phyloP scores from a whole-genome alignment of 345 rosid species.

The Populus pruinosa region DNA sequence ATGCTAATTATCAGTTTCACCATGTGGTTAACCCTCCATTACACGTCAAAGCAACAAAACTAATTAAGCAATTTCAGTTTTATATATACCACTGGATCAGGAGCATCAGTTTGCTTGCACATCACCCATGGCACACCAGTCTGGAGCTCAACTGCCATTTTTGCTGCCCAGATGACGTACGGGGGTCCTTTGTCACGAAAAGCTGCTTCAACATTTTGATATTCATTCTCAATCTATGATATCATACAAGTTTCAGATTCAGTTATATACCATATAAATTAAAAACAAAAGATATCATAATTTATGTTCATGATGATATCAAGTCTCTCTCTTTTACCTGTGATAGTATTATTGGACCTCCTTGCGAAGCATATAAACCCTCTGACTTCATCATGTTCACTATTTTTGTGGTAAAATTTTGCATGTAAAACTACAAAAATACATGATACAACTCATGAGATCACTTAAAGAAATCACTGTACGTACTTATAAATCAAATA shows the following conservation, averaged over 20 bases:
- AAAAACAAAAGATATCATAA: too few species aligned
- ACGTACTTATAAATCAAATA: too few species aligned
- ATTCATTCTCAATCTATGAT: constrained; percentile 77
- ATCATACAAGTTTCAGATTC: constrained; percentile 10
- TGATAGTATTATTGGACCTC: constrained; percentile 83
- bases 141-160: constrained; percentile 60
- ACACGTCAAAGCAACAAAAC: too few species aligned
- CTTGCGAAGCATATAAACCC: constrained; percentile 69
- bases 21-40: too few species aligned
- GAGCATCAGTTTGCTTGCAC: constrained; percentile 92
- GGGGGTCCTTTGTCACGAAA: constrained; percentile 53
- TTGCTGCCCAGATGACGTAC: constrained; percentile 74
- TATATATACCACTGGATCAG: constrained; percentile 61
- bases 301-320: too few species aligned
- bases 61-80: too few species aligned
- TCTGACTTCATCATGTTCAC: constrained; percentile 69
- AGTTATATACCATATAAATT: not conserved
- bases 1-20: too few species aligned
- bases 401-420: constrained; percentile 50
- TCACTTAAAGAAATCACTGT: too few species aligned
- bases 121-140: constrained; percentile 90
- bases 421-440: constrained; percentile 54
- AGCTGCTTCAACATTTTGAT: constrained; percentile 51
- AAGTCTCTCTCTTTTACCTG: constrained; percentile 30
- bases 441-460: not conserved